phyloP scores from a whole-genome alignment of 306 rosid genomes.

The Mimosa bimucronata region DNA sequence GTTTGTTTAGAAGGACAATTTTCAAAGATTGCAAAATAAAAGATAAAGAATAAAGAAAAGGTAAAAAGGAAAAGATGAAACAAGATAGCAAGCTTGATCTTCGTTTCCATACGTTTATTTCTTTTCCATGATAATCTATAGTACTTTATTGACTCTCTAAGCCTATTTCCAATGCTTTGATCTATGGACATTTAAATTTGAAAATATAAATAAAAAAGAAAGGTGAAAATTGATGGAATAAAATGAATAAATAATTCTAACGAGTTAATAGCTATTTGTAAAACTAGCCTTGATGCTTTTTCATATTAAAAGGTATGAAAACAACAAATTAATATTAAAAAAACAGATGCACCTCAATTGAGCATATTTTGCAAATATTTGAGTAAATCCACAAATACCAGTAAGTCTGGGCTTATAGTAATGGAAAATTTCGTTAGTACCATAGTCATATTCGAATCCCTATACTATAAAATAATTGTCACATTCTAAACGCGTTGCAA shows the following conservation, averaged over 20 bases:
- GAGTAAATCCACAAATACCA: too few species aligned
- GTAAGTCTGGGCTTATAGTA: too few species aligned
- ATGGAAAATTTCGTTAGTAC: too few species aligned
- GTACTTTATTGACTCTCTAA: neutral
- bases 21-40: neutral
- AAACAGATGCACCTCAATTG: too few species aligned
- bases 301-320: too few species aligned
- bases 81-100: neutral
- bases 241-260: neutral
- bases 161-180: neutral
- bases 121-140: neutral
- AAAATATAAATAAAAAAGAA: neutral
- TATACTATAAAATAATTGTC: too few species aligned
- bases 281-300: too few species aligned
- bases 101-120: neutral
- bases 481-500: too few species aligned
- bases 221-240: neutral
- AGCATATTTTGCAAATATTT: too few species aligned
- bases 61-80: conserved; percentile 1
- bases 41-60: conserved; percentile 10
- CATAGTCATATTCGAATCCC: too few species aligned
- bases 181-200: neutral
- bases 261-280: neutral
- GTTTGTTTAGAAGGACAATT: neutral
- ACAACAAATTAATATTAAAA: too few species aligned